Evolutionary conservation across 2,329 filamentous ascomycete species (phyloP).

Genomic region (Didymella arachidicola): DNA sequence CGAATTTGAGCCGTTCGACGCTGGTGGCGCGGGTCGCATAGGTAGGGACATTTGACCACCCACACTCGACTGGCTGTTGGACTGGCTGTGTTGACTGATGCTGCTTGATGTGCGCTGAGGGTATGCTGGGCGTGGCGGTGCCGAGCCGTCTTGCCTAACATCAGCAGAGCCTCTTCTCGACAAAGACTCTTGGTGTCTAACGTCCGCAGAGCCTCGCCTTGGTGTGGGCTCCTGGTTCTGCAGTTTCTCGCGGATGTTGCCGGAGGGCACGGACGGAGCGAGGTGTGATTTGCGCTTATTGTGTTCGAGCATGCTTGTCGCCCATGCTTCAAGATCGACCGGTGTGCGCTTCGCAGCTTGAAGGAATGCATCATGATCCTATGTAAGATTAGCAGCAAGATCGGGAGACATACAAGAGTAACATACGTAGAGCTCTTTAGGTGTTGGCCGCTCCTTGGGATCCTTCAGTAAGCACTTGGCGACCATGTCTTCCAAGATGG

Average conservation of each 20-base stretch:
- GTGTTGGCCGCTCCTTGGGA: conserved; percentile 86
- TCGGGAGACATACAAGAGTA: background rate
- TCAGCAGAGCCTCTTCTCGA: conserved; percentile 37
- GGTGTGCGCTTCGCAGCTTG: conserved; percentile 96
- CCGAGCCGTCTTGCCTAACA: conserved; percentile 35
- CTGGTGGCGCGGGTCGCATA: conserved; percentile 54
- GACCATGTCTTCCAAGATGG: conserved; percentile 95
- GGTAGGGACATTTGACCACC: conserved; percentile 52
- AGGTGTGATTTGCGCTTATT: conserved; percentile 96
- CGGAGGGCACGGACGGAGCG: conserved; percentile 77
- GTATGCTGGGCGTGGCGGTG: conserved; percentile 51
- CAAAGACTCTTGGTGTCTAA: conserved; percentile 40
- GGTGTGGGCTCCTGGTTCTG: conserved; percentile 45
- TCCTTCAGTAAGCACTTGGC: conserved; percentile 94
- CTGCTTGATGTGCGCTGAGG: conserved; percentile 55
- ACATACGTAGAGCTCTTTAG: conserved; percentile 88
- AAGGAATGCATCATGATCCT: conserved; percentile 94
- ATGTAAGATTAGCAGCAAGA: conserved; percentile 25
- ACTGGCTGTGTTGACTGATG: conserved; percentile 37
- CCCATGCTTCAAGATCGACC: conserved; percentile 93
- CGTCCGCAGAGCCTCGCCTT: conserved; percentile 33
- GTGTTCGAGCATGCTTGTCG: conserved; percentile 89
- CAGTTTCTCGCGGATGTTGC: conserved; percentile 54
- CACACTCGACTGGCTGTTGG: conserved; percentile 20
- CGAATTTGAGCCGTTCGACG: conserved; percentile 38